Base-by-base conservation (phyloP, 75 land plant species). In the Pinus albicaulis region DNA sequence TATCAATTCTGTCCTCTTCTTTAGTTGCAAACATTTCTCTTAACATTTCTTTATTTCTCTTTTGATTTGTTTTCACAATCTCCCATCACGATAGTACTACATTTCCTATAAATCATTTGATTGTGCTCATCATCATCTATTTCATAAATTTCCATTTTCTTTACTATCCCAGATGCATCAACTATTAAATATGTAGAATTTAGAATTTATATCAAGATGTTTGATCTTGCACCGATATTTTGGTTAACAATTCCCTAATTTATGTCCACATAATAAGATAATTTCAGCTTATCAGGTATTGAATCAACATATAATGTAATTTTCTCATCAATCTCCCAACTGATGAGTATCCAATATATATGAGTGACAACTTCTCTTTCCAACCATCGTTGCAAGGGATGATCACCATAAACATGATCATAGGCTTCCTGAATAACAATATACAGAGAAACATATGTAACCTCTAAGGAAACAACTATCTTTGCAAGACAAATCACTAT, bases 281-380 rank as follows among this genome's bases (percentile, higher is more conserved):
- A 74, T 34, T 77, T 82, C 11, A 71, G 74, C 23, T 82, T 82
- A 23, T 81, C 87, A 24, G 82, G 75, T 17, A 70, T 83, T 0
- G 82, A 90, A 72, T 97, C 99, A 34, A 97, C 92, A 70, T 83
- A 94, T 2, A 97, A 95, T 0, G 99, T 97, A 4, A 93, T 89
- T 79, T 91, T 97, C 76, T 97, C 99, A 75, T 94, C 99, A 55
- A 97, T 90, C 57, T 92, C 98, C 5, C 83, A 98, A 62, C 77
- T 84, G 13, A 97, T 83, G 10, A 97, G 87, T 98, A 97, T 94
- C 61, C 48, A 83, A 22, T 98, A 97, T 59, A 97, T 71, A 60
- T 97, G 84, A 3, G 95, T 94, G 70, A 97, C 99, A 34, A 97
- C 99, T 75, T 77, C 89, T 71, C 83, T 89, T 89, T 97, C 99